Evolutionary conservation across 208 protist species (phyloP), one percentile per base, ranked within the genome.

Genomic region (Herpetomonas tarakana): DNA sequence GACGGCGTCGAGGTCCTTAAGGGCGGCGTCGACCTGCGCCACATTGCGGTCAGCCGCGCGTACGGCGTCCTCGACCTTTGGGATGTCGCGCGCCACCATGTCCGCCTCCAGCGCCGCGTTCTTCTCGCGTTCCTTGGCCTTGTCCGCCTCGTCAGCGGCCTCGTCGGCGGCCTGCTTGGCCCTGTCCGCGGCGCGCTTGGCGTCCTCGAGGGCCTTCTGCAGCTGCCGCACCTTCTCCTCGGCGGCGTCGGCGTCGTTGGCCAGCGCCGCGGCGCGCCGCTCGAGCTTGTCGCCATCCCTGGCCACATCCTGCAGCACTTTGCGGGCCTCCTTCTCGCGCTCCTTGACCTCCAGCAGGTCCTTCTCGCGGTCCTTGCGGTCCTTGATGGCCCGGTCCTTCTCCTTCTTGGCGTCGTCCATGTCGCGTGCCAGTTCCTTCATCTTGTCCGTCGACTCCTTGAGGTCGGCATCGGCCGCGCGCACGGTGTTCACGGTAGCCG

Each of bases 211-310:
- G 18, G 84, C 84, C 64, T 91, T 88, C 54, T 91, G 79, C 22
- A 96, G 68, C 71, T 91, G 83, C 6, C 86, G 83, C 25, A 96
- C 86, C 55, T 92, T 91, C n/a, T 96, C 89, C 30, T 96, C 86
- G 0, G 86, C 81, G 9, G 74, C 70, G 29, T 63, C 71, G 38
- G 82, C 83, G 55, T 96, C 89, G 27, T 69, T 78, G 30, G 64
- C 69, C 14, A 87, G 64, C 6, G 76, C 67, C 16, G 63, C 71
- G 18, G 81, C 86, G 19, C 83, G 83, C 41, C 82, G 81, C 56
- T 93, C 86, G 16, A 86, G 57, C 58, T 86, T 83, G 63, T 96
- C 89, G 7, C 76, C 78, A 29, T 96, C 89, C 28, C 86, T 68
- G 12, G 82, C 58, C 26, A 81, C 50, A 58, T 93, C 86, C 62